A percentile compares a stretch with the other conserved stretches of the same genome.
phyloP scores from a whole-genome alignment of 306 rosid genomes.

The Cyamopsis tetragonoloba region DNA sequence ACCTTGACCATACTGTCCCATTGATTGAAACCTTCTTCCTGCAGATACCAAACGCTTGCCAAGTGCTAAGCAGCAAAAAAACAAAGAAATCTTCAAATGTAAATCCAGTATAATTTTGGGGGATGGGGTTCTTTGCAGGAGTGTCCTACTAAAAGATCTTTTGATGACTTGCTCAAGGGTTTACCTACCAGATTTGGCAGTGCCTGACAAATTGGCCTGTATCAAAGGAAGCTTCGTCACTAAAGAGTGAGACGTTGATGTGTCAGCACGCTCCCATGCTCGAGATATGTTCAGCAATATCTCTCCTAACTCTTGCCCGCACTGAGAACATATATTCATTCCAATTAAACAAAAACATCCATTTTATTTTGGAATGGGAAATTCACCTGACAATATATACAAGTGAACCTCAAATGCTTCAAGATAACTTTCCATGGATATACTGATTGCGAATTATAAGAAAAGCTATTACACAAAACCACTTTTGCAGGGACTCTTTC shows the following conservation, averaged over 20 bases:
- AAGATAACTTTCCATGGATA: neutral
- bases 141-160: constrained; percentile 18
- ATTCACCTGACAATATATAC: neutral
- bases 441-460: neutral
- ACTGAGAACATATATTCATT: constrained; percentile 39
- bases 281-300: constrained; percentile 73
- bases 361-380: neutral
- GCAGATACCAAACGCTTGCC: constrained; percentile 83
- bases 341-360: constrained; percentile 11
- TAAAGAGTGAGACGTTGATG: constrained; percentile 64
- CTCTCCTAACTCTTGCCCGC: constrained; percentile 86
- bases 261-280: constrained; percentile 87
- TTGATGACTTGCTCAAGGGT: neutral
- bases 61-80: constrained; percentile 52
- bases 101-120: neutral
- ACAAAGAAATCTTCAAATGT: constrained; percentile 28
- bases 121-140: neutral
- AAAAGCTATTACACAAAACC: neutral
- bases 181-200: constrained; percentile 90
- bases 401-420: neutral
- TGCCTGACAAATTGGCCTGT: constrained; percentile 50
- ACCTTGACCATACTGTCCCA: constrained; percentile 95
- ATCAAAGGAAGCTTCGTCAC: constrained; percentile 60
- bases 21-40: constrained; percentile 87
- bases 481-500: neutral